Evolutionary conservation across 345 rosid genomes (phyloP), one percentile per base, ranked within the genome.

Genomic region (Cardamine chenopodiifolia): DNA sequence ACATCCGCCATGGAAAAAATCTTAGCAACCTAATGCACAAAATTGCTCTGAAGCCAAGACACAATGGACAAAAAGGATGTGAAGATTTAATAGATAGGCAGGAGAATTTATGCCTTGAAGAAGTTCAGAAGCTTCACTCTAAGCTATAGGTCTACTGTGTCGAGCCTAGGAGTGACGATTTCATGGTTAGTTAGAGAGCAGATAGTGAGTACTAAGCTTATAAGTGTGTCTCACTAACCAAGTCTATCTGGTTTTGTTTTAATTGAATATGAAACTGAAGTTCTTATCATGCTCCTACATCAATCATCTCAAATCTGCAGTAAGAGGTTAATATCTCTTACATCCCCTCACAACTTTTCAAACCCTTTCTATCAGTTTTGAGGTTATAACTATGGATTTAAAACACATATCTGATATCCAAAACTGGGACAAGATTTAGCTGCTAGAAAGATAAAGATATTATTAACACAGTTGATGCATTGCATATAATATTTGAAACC

Each of bases 1-100:
- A 22, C 13, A 40, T 25, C 8, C 23, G 71, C 39, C 29, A 65
- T 45, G 58, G 4, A 3, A 52, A 52, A 32, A 62, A 52, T 6
- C n/a, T 54, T 31, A 64, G 35, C 70, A 40, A n/a, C 64, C 65
- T 64, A 73, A 44, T 28, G 54, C 25, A 62, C 8, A 65, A 2
- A 56, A 12, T 15, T 28, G 8, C 13, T 63, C 22, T 31, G 11
- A 14, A 49, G 44, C 15, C 32, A 37, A 49, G 54, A 13, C 42
- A 74, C 34, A 26, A n/a, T 22, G n/a, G 66, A 47, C 58, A 47
- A 34, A 66, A 17, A 47, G 32, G 39, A 66, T 22, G 49, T 29
- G 69, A 12, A 54, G 18, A 7, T 4, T 31, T 55, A 11, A 47
- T 52, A 50, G 37, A 52, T 55, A 8, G 47, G 47, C 26, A 14